Percentiles rank a stretch among this genome's conserved stretches.
Conservation (phyloP, 2,329 filamentous ascomycete species). For the Tolypocladium paradoxum region DNA sequence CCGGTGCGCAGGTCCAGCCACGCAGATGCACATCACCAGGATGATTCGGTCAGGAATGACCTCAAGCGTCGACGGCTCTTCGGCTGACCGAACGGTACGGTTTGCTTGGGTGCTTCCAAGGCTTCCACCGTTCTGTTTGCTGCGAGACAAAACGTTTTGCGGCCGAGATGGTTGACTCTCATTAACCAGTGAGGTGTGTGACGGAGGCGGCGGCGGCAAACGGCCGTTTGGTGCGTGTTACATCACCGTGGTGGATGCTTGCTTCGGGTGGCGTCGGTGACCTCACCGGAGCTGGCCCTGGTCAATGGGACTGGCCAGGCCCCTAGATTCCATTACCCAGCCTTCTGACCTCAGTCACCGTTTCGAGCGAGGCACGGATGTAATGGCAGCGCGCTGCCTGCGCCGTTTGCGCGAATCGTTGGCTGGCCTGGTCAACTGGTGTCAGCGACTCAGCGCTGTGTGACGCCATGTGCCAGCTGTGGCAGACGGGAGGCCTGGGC, state of each 20-base stretch:
- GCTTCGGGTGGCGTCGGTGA: background rate
- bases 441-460: background rate
- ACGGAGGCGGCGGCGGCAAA: background rate
- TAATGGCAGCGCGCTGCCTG: background rate
- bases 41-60: background rate
- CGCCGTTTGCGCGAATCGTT: background rate
- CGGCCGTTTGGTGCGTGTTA: background rate
- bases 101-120: background rate
- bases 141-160: background rate
- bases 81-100: background rate
- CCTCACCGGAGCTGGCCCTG: background rate
- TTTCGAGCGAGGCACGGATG: background rate
- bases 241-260: background rate
- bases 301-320: background rate
- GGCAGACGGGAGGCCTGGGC: background rate
- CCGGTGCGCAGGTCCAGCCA: background rate
- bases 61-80: background rate
- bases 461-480: background rate
- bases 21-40: background rate
- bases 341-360: constrained; percentile 2
- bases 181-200: background rate
- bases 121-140: too few relatives aligned
- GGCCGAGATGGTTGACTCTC: background rate
- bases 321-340: background rate
- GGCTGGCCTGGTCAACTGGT: background rate